Evolutionary conservation across 2,329 filamentous ascomycete species (phyloP).

Genomic region (Pseudovirgaria hyperparasitica): DNA sequence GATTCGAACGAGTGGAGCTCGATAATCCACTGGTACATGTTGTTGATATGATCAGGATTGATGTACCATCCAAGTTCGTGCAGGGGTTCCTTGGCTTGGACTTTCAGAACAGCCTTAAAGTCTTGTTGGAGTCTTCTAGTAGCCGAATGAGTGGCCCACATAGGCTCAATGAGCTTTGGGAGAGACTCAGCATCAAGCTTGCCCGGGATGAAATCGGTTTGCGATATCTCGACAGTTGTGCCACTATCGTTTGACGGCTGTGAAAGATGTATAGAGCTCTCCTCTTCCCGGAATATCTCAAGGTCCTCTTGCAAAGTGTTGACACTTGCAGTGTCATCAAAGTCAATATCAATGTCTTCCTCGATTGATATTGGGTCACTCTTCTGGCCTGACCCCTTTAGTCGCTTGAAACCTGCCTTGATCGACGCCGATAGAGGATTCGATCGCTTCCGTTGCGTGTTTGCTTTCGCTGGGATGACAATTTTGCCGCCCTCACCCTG

Average conservation of each 20-base stretch:
- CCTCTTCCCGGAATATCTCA: constrained; percentile 22
- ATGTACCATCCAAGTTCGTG: constrained; percentile 76
- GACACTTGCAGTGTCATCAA: constrained; percentile 33
- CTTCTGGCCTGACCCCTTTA: constrained; percentile 15
- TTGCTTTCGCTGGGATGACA: constrained; percentile 40
- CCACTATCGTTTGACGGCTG: not conserved
- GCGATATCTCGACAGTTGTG: not conserved
- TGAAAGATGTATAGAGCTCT: no score
- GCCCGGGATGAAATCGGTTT: constrained; percentile 58
- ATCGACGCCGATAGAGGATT: constrained; percentile 10
- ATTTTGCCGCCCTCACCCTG: constrained; percentile 28
- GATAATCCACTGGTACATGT: constrained; percentile 84
- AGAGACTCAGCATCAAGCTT: constrained; percentile 49
- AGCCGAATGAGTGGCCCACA: constrained; percentile 49
- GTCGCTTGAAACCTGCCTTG: constrained; percentile 12
- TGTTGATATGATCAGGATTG: constrained; percentile 50
- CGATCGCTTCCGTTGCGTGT: constrained; percentile 33
- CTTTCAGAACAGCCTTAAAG: constrained; percentile 48
- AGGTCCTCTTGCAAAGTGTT: constrained; percentile 38
- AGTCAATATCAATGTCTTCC: constrained; percentile 16
- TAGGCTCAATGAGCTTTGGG: constrained; percentile 50
- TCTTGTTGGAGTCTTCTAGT: constrained; percentile 52
- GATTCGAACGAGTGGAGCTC: constrained; percentile 74
- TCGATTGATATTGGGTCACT: constrained; percentile 26
- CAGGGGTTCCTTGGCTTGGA: constrained; percentile 48